Conservation (phyloP, 352 stramenopile genomes). For the Phytopythium helicoides region DNA sequence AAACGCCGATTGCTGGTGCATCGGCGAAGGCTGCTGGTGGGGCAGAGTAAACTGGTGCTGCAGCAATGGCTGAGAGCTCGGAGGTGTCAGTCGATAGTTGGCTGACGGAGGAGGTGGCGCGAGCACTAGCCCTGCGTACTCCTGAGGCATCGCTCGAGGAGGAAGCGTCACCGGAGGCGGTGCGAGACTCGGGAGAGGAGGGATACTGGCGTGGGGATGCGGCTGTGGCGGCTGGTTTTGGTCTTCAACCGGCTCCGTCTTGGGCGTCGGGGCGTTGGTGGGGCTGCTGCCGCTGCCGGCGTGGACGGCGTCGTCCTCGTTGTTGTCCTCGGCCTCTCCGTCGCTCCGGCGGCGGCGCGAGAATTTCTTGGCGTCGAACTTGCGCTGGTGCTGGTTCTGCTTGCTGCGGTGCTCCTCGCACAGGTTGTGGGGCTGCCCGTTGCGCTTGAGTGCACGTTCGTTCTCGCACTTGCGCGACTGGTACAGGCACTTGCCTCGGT, state of each 20-base stretch:
- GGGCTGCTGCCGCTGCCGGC: background rate
- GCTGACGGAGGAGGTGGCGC: background rate
- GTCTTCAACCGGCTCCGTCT: background rate
- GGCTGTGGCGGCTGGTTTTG: background rate
- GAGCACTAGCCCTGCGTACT: background rate
- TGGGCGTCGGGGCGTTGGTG: background rate
- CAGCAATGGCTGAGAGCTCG: background rate
- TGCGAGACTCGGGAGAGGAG: background rate
- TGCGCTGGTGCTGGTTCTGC: slow-evolving; percentile 83
- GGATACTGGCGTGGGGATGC: too few species aligned
- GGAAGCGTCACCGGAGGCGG: background rate
- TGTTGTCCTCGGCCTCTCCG: slow-evolving; percentile 17
- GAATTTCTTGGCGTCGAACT: slow-evolving; percentile 83
- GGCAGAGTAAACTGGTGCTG: background rate
- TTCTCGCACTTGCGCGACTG: slow-evolving; percentile 82
- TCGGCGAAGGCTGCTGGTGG: background rate
- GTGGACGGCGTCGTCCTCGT: too few species aligned
- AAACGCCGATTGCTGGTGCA: background rate
- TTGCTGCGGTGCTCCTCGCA: slow-evolving; percentile 74
- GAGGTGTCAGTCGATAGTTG: background rate
- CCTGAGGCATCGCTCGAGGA: slow-evolving; percentile 2
- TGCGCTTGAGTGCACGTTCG: slow-evolving; percentile 75
- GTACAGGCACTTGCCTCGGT: slow-evolving; percentile 70
- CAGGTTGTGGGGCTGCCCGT: slow-evolving; percentile 74
- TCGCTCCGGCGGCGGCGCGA: slow-evolving; percentile 35